Evolutionary conservation across 2,329 filamentous ascomycete species (phyloP), one percentile per base, ranked within the genome.

Genomic region (Calonectria pseudoreteaudii): DNA sequence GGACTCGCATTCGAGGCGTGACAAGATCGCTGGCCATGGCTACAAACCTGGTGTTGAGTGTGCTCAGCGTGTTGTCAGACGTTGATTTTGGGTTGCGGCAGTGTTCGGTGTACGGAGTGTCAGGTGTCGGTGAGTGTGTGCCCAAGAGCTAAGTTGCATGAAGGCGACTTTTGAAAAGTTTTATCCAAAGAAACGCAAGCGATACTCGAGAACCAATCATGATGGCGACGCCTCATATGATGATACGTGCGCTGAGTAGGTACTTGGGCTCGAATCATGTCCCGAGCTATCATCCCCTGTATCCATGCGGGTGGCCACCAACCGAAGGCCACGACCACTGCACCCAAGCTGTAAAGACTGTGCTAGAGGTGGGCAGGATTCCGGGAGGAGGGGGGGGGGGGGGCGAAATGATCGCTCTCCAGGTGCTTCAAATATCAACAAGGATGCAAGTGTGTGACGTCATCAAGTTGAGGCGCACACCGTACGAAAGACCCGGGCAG

Each of bases 1-100:
- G 41, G n/a, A 53, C 70, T 20, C 73, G 60, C 66, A 75, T 73
- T 4, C 38, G 67, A 8, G 72, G 36, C 14, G 71, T 75, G 20
- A 74, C 52, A 5, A 38, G 26, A 41, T 62, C 56, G 34, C 23
- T 23, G 9, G 56, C 38, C 56, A 62, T 62, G 34, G 34, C 56
- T 41, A 9, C 18, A 20, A 14, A 11, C 20, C 34, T 13, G 52
- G 31, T 56, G 30, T 31, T 3, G 9, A 20, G 16, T 34, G 16
- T 8, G 18, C 30, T 34, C 28, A 18, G 18, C 20, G 23, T 34
- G 52, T 2, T 11, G 4, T 56, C 30, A 10, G 52, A 34, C 20
- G 28, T 56, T 31, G 52, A 23, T 20, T 56, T 34, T n/a, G 44
- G 44, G 44, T 47, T 47, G 44, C 13, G 13, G n/a, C 10, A 47